Conservation (phyloP, 2,329 filamentous ascomycete genomes). For the Parasarocladium wereldwijsianum region DNA sequence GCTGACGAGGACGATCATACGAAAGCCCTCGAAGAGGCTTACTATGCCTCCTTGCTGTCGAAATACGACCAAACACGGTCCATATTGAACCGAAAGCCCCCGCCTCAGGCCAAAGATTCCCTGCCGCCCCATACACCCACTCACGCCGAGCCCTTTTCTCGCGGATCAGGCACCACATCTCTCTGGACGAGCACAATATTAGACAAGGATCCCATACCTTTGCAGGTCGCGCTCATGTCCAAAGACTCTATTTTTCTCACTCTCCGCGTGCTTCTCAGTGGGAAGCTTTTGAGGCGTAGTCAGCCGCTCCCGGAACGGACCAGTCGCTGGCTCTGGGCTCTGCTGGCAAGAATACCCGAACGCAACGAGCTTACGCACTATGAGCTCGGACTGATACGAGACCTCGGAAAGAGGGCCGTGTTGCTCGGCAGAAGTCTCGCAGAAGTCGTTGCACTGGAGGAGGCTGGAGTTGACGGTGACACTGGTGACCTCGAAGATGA, state of each 20-base stretch:
- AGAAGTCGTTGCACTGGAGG: constrained; percentile 35
- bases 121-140: constrained; percentile 39
- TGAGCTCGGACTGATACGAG: constrained; percentile 62
- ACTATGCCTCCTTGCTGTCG: constrained; percentile 49
- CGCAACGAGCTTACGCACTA: constrained; percentile 60
- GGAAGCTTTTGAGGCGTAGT: constrained; percentile 47
- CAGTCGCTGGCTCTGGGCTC: constrained; percentile 74
- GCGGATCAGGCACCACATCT: constrained; percentile 26
- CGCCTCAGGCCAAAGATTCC: constrained; percentile 32
- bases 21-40: constrained; percentile 43
- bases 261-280: constrained; percentile 49
- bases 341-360: constrained; percentile 63
- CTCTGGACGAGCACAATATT: constrained; percentile 38
- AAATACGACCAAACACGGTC: constrained; percentile 53
- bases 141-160: constrained; percentile 38
- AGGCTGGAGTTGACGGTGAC: constrained; percentile 23
- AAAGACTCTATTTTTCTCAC: constrained; percentile 52
- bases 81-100: constrained; percentile 41
- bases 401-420: constrained; percentile 65
- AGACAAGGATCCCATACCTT: constrained; percentile 39
- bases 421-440: constrained; percentile 39
- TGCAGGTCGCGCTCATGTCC: constrained; percentile 49
- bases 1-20: constrained; percentile 14
- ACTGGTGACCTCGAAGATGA: constrained; percentile 30
- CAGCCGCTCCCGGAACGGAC: constrained; percentile 47